Evolutionary conservation across 179 eudicot species (phyloP), one percentile per base, ranked within the genome.

Genomic region (Carnegiea gigantea): DNA sequence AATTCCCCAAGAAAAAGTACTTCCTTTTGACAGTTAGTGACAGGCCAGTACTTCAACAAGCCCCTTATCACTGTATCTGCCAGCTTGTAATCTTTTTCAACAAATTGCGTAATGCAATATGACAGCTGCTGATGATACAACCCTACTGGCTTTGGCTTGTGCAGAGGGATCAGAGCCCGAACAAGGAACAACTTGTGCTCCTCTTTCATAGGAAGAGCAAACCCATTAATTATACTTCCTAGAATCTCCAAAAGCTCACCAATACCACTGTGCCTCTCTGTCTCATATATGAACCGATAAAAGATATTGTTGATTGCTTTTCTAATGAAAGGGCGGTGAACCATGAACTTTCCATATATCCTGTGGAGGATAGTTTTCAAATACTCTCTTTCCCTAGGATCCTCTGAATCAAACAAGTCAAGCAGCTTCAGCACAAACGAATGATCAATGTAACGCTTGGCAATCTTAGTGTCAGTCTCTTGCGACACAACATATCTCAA

Each of bases 141-240:
- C 4, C 86, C 89, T 40, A 86, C 74, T 10, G 88, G 79, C 81
- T 90, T 92, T 7, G 95, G 93, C 77, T 92, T 92, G 81, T 92
- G 95, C 26, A 92, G 89, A 90, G 67, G 67, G 67, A 60, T 60
- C 67, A 60, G 67, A 21, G 67, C 67, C 24, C 67, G 67, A 60
- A 60, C 67, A 60, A 60, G 67, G 21, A 60, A 60, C 67, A 60
- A 60, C 67, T 60, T 60, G 67, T 60, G 67, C 86, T 91, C 94
- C 80, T 91, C 94, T 79, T 91, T 91, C 92, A 91, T 88, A 18
- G 95, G 95, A 87, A 90, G 84, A 44, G 95, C 95, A 85, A 92
- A 92, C 57, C 95, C 95, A 84, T 89, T 92, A 44, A 92, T 90
- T 30, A 92, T 90, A 79, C 95, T 92, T 48, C 95, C 95, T 49